Evolutionary conservation across 129 eudicot species (phyloP).

Genomic region (Lactuca saligna): DNA sequence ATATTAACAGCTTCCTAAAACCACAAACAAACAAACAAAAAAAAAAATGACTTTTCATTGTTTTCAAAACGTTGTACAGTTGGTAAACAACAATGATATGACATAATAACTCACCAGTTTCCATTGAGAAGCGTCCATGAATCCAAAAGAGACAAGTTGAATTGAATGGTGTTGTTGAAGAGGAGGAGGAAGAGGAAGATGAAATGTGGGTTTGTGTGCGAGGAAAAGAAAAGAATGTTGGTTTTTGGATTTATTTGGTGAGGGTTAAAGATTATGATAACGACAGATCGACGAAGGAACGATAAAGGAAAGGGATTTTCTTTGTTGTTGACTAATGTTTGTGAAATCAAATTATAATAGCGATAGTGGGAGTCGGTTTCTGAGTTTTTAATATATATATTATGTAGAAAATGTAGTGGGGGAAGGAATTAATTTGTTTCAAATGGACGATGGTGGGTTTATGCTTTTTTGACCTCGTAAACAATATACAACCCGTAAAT

Average conservation of each 20-base stretch:
- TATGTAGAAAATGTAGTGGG: slow-evolving; percentile 8
- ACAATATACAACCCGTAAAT: not conserved
- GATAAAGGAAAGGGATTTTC: not conserved
- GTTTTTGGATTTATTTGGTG: slow-evolving; percentile 9
- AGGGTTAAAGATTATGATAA: slow-evolving; percentile 1
- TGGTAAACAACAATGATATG: not conserved
- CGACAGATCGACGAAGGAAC: not conserved
- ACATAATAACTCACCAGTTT: not conserved
- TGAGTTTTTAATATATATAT: slow-evolving; percentile 5
- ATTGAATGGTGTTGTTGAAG: not conserved
- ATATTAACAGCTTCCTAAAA: not conserved
- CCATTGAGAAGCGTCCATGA: slow-evolving; percentile 25
- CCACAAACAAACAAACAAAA: not conserved
- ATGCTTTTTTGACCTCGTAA: slow-evolving; percentile 16
- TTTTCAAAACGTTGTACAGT: too few relatives aligned
- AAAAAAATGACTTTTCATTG: too few relatives aligned
- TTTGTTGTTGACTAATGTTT: slow-evolving; percentile 20
- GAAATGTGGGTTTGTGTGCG: not conserved
- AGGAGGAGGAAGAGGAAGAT: not conserved
- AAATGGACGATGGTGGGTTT: slow-evolving; percentile 16
- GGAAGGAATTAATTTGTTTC: slow-evolving; percentile 8
- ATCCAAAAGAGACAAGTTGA: not conserved
- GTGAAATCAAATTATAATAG: slow-evolving; percentile 12
- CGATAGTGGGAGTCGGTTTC: slow-evolving; percentile 12
- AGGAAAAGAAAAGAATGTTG: not conserved